These are phyloP conservation scores for Fusarium pseudocircinatum DNA, from an alignment of 2,329 filamentous ascomycete species.

Conservation along the genomic window DNA sequence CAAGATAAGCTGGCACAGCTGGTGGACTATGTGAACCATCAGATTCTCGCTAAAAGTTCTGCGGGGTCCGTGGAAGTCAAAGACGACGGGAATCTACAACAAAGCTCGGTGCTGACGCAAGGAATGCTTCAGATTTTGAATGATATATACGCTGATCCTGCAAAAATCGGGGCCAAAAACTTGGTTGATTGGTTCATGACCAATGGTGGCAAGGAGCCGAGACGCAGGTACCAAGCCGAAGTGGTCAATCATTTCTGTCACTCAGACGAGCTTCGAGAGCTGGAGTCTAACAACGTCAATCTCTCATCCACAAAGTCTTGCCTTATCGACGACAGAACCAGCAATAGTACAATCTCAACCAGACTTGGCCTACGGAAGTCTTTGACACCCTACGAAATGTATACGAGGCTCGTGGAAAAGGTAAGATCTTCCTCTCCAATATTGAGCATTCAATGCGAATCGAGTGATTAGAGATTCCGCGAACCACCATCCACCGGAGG, in stretches of 20 bases:
- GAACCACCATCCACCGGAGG: rapidly evolving
- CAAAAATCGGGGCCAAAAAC: rapidly evolving
- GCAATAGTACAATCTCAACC: rapidly evolving
- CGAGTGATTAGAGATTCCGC: not conserved
- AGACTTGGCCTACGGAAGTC: not conserved
- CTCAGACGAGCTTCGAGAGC: not conserved
- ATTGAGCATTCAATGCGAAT: not conserved
- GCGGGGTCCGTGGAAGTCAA: rapidly evolving
- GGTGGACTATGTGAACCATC: not conserved
- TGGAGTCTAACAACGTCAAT: rapidly evolving
- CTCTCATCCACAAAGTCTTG: rapidly evolving
- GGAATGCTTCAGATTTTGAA: not conserved
- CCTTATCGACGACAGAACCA: not conserved
- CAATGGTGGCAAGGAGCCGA: not conserved
- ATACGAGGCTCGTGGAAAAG: not conserved
- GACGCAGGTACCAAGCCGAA: not conserved
- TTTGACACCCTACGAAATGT: not conserved
- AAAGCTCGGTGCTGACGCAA: not conserved
- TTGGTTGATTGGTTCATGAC: not conserved
- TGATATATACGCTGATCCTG: rapidly evolving
- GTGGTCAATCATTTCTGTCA: not conserved
- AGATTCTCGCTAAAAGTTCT: no score
- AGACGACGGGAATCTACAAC: no score
- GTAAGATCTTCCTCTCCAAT: not conserved
- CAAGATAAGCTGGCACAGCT: not conserved